Conservation (phyloP, 345 rosid species). For the Arabidopsis thaliana region DNA sequence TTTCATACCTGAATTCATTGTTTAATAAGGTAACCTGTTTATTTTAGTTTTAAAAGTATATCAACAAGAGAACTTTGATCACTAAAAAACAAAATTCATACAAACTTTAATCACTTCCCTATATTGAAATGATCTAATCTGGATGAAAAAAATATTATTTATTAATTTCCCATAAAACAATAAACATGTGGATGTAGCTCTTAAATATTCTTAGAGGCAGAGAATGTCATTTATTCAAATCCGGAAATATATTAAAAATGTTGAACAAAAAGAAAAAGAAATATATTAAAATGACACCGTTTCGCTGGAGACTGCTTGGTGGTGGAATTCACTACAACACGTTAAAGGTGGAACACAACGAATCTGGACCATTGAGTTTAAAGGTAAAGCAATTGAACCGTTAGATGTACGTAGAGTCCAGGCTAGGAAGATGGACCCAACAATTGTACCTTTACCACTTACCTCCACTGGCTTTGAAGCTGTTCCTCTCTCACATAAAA, state of each 20-base stretch:
- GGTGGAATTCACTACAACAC: slow-evolving; percentile 15
- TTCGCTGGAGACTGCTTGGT: background rate
- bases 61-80: background rate
- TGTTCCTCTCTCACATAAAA: slow-evolving; percentile 13
- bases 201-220: background rate
- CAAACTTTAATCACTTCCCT: background rate
- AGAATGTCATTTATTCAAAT: slow-evolving; percentile 34
- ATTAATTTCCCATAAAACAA: background rate
- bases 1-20: background rate
- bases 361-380: slow-evolving; percentile 38
- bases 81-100: background rate
- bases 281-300: background rate
- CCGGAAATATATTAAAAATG: background rate
- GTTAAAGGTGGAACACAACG: slow-evolving; percentile 22
- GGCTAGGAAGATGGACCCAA: slow-evolving; percentile 41
- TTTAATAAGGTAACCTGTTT: background rate
- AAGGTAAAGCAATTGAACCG: background rate
- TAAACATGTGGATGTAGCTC: slow-evolving; percentile 25
- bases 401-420: slow-evolving; percentile 40
- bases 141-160: background rate
- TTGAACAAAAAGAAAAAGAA: too few relatives aligned
- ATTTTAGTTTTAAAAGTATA: too few relatives aligned
- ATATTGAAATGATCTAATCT: slow-evolving; percentile 1
- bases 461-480: slow-evolving; percentile 33
- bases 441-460: slow-evolving; percentile 22